phyloP scores from a whole-genome alignment of 2,329 filamentous ascomycete species.

The Colletotrichum musae region DNA sequence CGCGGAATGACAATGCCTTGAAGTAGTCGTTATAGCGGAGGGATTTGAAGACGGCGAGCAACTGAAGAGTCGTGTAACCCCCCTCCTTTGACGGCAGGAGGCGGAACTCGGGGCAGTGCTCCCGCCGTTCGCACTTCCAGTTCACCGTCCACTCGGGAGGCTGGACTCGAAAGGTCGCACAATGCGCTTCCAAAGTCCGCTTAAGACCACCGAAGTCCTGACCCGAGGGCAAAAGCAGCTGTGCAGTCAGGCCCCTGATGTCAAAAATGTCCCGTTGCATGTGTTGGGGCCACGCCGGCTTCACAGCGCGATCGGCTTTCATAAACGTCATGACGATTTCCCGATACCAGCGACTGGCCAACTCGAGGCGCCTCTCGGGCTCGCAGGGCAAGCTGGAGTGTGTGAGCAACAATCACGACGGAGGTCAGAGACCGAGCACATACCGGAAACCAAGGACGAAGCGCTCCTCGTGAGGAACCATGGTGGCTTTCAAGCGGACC shows the following conservation, averaged over 20 bases:
- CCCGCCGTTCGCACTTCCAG: constrained; percentile 61
- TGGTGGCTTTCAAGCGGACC: constrained; percentile 65
- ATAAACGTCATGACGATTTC: constrained; percentile 69
- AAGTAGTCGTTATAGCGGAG: constrained; percentile 73
- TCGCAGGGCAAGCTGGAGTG: constrained; percentile 27
- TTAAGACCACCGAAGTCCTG: constrained; percentile 70
- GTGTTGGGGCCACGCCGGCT: constrained; percentile 71
- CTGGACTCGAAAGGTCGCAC: constrained; percentile 65
- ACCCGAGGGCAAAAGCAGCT: constrained; percentile 67
- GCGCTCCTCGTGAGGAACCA: constrained; percentile 66
- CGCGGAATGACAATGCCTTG: constrained; percentile 68
- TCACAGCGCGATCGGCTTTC: constrained; percentile 68
- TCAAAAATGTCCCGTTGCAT: constrained; percentile 68
- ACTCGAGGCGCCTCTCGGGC: constrained; percentile 60
- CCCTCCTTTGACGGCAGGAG: constrained; percentile 59
- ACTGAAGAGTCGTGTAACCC: constrained; percentile 64
- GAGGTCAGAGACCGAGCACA: constrained; percentile 44
- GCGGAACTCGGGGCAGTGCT: constrained; percentile 66
- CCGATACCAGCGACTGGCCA: constrained; percentile 69
- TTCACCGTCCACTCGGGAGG: constrained; percentile 68
- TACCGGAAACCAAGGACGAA: constrained; percentile 70
- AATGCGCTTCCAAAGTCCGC: constrained; percentile 69
- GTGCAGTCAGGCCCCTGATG: constrained; percentile 66
- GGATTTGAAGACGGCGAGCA: constrained; percentile 70
- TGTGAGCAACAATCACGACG: constrained; percentile 39